Conservation (phyloP, 768 basidiomycete species). For the Neoboletus brunneissimus region DNA sequence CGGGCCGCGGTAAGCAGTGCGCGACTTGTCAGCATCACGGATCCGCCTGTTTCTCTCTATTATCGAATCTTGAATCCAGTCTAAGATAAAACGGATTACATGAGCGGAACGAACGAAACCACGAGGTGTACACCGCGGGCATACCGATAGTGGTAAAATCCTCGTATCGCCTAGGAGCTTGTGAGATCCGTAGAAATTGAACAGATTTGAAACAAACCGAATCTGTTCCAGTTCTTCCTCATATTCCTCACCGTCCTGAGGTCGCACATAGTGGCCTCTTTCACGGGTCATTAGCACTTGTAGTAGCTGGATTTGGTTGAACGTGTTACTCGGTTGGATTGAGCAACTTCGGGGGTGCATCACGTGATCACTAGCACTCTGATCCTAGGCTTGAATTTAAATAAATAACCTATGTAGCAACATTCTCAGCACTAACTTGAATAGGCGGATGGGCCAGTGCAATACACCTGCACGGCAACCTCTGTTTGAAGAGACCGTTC, state of each 20-base stretch:
- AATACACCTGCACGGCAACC: background rate
- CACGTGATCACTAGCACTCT: slow-evolving; percentile 14
- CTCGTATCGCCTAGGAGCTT: slow-evolving; percentile 71
- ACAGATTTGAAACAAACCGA: slow-evolving; percentile 39
- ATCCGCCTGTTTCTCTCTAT: slow-evolving; percentile 81
- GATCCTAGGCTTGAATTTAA: background rate
- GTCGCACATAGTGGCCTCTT: slow-evolving; percentile 25
- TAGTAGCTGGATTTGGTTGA: background rate
- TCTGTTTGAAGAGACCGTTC: background rate
- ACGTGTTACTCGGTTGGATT: background rate
- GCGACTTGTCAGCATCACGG: slow-evolving; percentile 45
- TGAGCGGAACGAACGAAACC: slow-evolving; percentile 12
- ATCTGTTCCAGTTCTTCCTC: slow-evolving; percentile 69
- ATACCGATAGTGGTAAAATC: slow-evolving; percentile 94
- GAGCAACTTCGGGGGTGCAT: background rate
- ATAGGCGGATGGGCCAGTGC: no score
- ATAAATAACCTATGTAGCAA: background rate
- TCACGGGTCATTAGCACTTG: slow-evolving; percentile 21
- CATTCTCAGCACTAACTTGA: background rate
- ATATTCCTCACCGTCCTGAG: slow-evolving; percentile 39
- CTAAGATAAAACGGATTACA: slow-evolving; percentile 39
- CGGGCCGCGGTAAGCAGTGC: slow-evolving; percentile 46
- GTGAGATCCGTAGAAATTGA: slow-evolving; percentile 12
- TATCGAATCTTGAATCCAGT: slow-evolving; percentile 97
- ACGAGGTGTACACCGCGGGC: slow-evolving; percentile 21